Evolutionary conservation across 768 basidiomycete species (phyloP).

Genomic region (Paxillus rubicundulus): DNA sequence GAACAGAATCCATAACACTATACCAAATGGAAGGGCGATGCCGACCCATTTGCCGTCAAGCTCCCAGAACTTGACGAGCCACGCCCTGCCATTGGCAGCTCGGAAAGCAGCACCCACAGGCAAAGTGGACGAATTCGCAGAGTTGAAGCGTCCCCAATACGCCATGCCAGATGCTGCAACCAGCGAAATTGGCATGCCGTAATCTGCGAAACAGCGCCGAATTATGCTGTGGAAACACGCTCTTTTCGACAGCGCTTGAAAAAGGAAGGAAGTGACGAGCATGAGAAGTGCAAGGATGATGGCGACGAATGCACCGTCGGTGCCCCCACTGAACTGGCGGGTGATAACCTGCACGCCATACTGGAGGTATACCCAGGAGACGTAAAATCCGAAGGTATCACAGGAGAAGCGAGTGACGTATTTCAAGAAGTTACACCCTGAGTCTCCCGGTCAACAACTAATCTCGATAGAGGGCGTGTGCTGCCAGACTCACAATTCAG

Average conservation of each 20-base stretch:
- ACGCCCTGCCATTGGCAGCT: slow-evolving; percentile 67
- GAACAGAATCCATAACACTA: slow-evolving; percentile 87
- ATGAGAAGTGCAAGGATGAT: slow-evolving; percentile 80
- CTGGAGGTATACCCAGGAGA: slow-evolving; percentile 88
- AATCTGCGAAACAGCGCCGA: slow-evolving; percentile 76
- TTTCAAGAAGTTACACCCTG: slow-evolving; percentile 80
- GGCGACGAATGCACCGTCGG: slow-evolving; percentile 54
- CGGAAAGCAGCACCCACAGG: slow-evolving; percentile 69
- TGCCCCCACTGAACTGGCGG: slow-evolving; percentile 53
- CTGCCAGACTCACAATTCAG: slow-evolving; percentile 60
- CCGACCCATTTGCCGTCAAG: slow-evolving; percentile 87
- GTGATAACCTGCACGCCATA: slow-evolving; percentile 85
- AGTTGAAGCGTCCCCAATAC: slow-evolving; percentile 81
- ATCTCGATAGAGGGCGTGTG: neutral
- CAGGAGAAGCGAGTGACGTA: slow-evolving; percentile 90
- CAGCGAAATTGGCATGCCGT: slow-evolving; percentile 88
- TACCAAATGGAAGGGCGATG: slow-evolving; percentile 84
- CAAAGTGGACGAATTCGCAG: slow-evolving; percentile 58
- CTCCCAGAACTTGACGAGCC: slow-evolving; percentile 90
- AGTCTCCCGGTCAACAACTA: neutral
- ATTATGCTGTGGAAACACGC: slow-evolving; percentile 70
- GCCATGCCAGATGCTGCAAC: slow-evolving; percentile 74
- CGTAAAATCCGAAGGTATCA: slow-evolving; percentile 92
- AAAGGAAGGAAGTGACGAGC: slow-evolving; percentile 71
- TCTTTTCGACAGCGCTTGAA: slow-evolving; percentile 61